These are phyloP conservation scores for Forsythia viridissima DNA, from an alignment of 257 asterid genomes.

Conservation along the genomic window DNA sequence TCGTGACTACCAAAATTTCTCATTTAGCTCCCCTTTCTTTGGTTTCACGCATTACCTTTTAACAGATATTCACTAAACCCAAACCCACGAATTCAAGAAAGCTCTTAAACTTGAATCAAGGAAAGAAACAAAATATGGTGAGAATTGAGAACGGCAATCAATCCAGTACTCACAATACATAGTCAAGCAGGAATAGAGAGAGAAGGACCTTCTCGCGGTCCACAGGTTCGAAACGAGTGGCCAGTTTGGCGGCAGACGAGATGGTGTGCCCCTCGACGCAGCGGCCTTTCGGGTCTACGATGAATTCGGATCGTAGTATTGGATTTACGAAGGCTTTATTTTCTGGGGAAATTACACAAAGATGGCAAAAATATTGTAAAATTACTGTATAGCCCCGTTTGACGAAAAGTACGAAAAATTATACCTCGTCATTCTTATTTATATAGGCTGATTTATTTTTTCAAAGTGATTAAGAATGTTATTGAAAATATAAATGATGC, in stretches of 20 bases:
- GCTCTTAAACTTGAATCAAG: constrained; percentile 1
- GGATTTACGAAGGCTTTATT: no score
- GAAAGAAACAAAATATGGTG: not conserved
- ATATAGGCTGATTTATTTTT: no score
- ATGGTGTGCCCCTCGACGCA: constrained; percentile 63
- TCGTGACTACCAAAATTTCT: not conserved
- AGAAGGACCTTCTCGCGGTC: constrained; percentile 76
- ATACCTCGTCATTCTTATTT: no score
- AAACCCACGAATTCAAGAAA: constrained; percentile 8
- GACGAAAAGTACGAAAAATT: no score
- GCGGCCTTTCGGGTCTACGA: constrained; percentile 54
- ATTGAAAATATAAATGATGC: no score
- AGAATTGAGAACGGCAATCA: not conserved
- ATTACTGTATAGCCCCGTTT: no score
- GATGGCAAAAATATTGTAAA: no score
- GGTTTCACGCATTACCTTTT: not conserved
- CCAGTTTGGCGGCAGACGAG: constrained; percentile 36
- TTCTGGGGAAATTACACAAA: no score
- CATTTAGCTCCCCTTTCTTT: not conserved
- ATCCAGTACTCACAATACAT: not conserved
- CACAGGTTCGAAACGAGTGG: constrained; percentile 55
- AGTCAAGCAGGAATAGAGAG: not conserved
- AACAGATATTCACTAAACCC: constrained; percentile 21
- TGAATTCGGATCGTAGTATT: not conserved
- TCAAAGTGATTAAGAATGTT: no score